Evolutionary conservation across 148 eudicot species (phyloP).

Genomic region (Diospyros lotus): DNA sequence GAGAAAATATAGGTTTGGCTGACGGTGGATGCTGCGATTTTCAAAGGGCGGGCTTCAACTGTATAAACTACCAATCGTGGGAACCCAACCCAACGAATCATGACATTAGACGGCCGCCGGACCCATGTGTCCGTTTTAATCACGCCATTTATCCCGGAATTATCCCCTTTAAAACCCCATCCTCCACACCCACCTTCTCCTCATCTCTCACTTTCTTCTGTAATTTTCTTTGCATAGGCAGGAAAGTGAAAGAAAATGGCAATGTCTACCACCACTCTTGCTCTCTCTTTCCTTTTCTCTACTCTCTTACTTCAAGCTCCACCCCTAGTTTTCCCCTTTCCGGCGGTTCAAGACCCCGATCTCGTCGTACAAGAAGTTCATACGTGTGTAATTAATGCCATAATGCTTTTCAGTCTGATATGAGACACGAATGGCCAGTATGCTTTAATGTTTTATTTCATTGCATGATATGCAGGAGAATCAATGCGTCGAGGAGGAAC

Average conservation of each 20-base stretch:
- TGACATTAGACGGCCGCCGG: conserved; percentile 9
- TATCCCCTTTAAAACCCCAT: background rate
- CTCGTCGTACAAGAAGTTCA: conserved; percentile 12
- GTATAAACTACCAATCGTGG: too few species aligned
- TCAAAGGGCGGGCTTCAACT: too few species aligned
- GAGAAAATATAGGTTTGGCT: too few species aligned
- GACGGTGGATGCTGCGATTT: too few species aligned
- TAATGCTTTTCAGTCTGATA: background rate
- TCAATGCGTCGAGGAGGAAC: conserved; percentile 25
- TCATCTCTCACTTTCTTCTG: background rate
- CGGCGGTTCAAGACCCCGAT: conserved; percentile 12
- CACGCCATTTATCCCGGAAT: conserved; percentile 12
- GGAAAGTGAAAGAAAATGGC: conserved; percentile 7
- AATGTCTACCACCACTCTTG: too few species aligned
- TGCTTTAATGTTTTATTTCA: too few species aligned
- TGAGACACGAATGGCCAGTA: too few species aligned
- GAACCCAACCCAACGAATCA: too few species aligned
- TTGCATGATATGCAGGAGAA: too few species aligned
- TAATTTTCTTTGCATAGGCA: background rate
- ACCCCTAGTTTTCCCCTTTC: conserved; percentile 1
- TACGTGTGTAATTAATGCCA: background rate
- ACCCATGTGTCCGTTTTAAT: conserved; percentile 1
- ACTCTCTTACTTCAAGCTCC: background rate
- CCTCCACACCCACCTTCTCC: background rate
- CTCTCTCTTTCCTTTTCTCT: background rate